phyloP scores from a whole-genome alignment of 225 moss, liverwort and hornwort species.

The Thuidium tamariscinum region DNA sequence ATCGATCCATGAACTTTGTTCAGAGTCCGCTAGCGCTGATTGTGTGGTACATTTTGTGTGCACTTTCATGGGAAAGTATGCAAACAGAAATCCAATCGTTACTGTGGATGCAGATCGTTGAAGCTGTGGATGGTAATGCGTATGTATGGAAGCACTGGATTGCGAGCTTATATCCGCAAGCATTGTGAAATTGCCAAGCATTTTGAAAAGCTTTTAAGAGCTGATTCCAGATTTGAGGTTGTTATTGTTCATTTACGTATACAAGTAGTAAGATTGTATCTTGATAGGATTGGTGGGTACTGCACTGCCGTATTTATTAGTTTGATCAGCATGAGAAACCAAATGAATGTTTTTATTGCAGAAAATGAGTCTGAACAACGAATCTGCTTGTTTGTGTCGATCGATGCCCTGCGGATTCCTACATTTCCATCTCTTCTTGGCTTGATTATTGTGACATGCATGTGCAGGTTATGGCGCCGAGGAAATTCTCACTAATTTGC shows the following conservation, averaged over 20 bases:
- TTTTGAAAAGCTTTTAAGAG: slow-evolving; percentile 41
- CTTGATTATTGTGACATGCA: background rate
- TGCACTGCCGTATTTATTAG: background rate
- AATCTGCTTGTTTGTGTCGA: background rate
- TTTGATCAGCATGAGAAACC: background rate
- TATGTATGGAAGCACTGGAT: slow-evolving; percentile 54
- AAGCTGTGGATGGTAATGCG: slow-evolving; percentile 85
- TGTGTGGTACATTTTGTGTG: too few relatives aligned
- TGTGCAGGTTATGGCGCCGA: slow-evolving; percentile 46
- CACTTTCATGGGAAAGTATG: background rate
- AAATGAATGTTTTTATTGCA: background rate
- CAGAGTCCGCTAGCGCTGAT: background rate
- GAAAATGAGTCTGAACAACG: background rate
- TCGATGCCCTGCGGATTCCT: background rate
- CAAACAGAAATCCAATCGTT: background rate
- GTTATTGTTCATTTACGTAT: background rate
- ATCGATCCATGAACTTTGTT: background rate
- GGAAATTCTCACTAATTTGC: slow-evolving; percentile 46
- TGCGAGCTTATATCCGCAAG: slow-evolving; percentile 45
- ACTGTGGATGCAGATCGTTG: slow-evolving; percentile 40
- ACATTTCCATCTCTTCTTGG: background rate
- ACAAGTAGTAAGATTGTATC: background rate
- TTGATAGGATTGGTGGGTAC: background rate
- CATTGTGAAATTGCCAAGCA: slow-evolving; percentile 53
- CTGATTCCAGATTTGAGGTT: slow-evolving; percentile 59